Evolutionary conservation across 2,329 filamentous ascomycete genomes (phyloP).

Genomic region (Pseudocercospora musae): DNA sequence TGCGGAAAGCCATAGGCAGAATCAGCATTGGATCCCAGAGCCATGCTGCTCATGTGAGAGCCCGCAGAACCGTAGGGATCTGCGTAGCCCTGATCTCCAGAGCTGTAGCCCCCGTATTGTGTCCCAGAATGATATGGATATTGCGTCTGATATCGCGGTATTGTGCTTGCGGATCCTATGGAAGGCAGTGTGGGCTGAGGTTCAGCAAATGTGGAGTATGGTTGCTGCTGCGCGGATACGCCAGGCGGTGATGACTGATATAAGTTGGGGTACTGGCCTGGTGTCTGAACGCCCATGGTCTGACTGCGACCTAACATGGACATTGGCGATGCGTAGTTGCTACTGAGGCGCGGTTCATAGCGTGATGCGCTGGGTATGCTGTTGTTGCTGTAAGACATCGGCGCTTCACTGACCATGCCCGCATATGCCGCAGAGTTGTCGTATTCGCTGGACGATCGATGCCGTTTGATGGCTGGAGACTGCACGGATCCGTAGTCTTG

Average conservation of each 20-base stretch:
- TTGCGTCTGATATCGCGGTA: neutral
- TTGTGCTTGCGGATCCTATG: neutral
- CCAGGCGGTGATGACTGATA: neutral
- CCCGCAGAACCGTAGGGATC: neutral
- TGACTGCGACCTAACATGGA: slow-evolving; percentile 14
- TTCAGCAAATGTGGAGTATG: neutral
- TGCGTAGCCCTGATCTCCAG: neutral
- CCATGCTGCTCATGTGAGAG: slow-evolving; percentile 2
- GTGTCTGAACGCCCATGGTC: slow-evolving; percentile 13
- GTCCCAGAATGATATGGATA: neutral
- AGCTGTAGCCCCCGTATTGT: neutral
- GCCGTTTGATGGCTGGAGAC: slow-evolving; percentile 25
- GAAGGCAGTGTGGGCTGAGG: neutral
- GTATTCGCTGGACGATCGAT: slow-evolving; percentile 28
- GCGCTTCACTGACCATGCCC: slow-evolving; percentile 10
- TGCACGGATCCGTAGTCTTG: slow-evolving; percentile 19
- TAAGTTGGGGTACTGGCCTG: slow-evolving; percentile 1
- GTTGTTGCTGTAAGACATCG: slow-evolving; percentile 14
- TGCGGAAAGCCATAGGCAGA: neutral
- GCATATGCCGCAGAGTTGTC: slow-evolving; percentile 21
- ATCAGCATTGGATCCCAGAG: neutral
- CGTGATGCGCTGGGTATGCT: slow-evolving; percentile 19
- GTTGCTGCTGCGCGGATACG: neutral
- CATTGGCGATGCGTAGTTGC: slow-evolving; percentile 14
- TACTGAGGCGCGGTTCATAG: slow-evolving; percentile 16